These are phyloP conservation scores for Gonapodya sp. DNA, from an alignment of 192 early-diverging fungal species.

Conservation along the genomic window DNA sequence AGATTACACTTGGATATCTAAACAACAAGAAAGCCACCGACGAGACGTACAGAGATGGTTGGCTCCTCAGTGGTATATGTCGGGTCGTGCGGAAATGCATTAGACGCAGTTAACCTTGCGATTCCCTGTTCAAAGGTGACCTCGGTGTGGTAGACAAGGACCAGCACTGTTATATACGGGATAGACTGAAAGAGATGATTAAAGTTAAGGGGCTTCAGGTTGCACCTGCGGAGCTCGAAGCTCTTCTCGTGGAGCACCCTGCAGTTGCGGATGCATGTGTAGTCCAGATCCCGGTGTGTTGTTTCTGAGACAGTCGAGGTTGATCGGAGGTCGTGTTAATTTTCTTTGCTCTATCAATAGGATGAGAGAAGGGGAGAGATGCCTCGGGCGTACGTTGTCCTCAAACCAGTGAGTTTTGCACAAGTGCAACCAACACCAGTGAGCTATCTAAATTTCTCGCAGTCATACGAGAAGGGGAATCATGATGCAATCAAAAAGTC, in stretches of 20 bases:
- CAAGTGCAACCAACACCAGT: too few species aligned
- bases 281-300: conserved; percentile 39
- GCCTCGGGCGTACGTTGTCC: conserved; percentile 6
- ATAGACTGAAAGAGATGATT: conserved; percentile 82
- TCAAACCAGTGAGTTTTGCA: too few species aligned
- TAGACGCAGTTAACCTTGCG: background rate
- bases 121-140: conserved; percentile 43
- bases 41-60: conserved; percentile 63
- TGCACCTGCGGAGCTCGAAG: conserved; percentile 6
- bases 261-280: conserved; percentile 43
- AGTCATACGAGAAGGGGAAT: background rate
- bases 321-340: too few species aligned
- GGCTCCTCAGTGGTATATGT: conserved; percentile 30
- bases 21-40: conserved; percentile 68
- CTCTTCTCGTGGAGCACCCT: background rate
- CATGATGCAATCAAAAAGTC: background rate
- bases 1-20: conserved; percentile 50
- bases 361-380: background rate
- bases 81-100: background rate
- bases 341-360: too few species aligned
- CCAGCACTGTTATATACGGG: conserved; percentile 58
- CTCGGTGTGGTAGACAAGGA: conserved; percentile 58
- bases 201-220: conserved; percentile 47
- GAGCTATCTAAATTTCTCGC: too few species aligned
- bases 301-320: background rate